Evolutionary conservation across 1,284 basidiomycete species (phyloP), one percentile per base, ranked within the genome.

Genomic region (Rhodotorula glutinis): DNA sequence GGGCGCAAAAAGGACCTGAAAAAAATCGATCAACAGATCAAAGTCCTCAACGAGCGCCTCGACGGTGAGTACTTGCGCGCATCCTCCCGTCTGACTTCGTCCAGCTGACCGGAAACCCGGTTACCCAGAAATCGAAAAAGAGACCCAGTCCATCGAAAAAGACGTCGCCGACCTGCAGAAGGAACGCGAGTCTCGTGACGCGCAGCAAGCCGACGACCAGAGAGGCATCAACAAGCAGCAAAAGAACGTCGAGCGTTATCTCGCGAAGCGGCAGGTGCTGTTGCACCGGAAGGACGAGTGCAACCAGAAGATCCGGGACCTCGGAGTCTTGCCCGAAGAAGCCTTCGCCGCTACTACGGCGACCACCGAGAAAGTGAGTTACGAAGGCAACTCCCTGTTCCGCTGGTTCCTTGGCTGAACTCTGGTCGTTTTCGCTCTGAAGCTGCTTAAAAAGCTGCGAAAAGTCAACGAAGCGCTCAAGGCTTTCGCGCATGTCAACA

Each of bases 401-500:
- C n/a, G 3, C 30, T 11, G 0, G 16, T n/a, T n/a, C n/a, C 21
- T 29, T 25, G 17, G n/a, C n/a, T n/a, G n/a, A n/a, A n/a, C n/a
- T n/a, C 25, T 55, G 25, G 43, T 33, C 21, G 53, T 60, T 44
- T 60, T 58, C 11, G 1, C 9, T 58, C 11, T 11, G 17, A 74
- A 95, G 91, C 84, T 98, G 47, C 85, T 95, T 74, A 94, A 91
- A 81, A 89, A 88, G 72, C 83, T 98, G 46, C 93, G 96, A 76
- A 84, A 85, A 30, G 88, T 93, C 71, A 94, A 97, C 76, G 93
- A 97, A 75, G 86, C 86, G 40, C 82, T 99, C 71, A 97, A 95
- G 79, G 94, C 94, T 79, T 98, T 93, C 76, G 89, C 92, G 0
- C 94, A 98, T 77, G 95, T 98, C 73, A 99, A 99, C 84, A 98